A percentile compares a stretch with the other conserved stretches of the same genome.
phyloP scores from a whole-genome alignment of 306 rosid species.

The Corylus americana region DNA sequence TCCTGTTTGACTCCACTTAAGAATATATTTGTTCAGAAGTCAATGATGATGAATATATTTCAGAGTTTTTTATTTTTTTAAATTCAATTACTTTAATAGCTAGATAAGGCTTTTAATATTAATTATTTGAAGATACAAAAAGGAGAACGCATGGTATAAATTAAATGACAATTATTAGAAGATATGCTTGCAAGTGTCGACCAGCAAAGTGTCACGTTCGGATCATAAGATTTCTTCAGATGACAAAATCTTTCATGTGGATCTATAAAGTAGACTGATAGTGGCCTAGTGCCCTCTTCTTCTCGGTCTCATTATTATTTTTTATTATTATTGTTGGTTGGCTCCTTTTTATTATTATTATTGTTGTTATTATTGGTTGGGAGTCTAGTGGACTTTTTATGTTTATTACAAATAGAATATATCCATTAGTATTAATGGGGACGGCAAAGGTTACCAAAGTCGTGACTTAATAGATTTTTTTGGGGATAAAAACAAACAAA shows the following conservation, averaged over 20 bases:
- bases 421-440: too few species aligned
- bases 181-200: slow-evolving; percentile 15
- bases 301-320: slow-evolving; percentile 13
- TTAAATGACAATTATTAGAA: background rate
- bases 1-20: background rate
- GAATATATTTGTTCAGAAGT: background rate
- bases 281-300: slow-evolving; percentile 30
- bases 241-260: slow-evolving; percentile 53
- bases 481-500: too few species aligned
- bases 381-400: background rate
- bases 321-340: background rate
- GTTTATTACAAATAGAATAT: background rate
- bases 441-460: too few species aligned
- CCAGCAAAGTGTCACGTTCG: slow-evolving; percentile 14
- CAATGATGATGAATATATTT: background rate
- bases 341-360: too few species aligned
- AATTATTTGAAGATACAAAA: background rate
- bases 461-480: too few species aligned
- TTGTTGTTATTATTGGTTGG: background rate
- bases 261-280: slow-evolving; percentile 45
- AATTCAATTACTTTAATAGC: background rate
- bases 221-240: slow-evolving; percentile 29
- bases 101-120: background rate
- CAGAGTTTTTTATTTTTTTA: background rate
- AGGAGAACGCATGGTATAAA: background rate